Evolutionary conservation across 352 stramenopile genomes (phyloP), one percentile per base, ranked within the genome.

Genomic region (Phytopythium oedochilum): DNA sequence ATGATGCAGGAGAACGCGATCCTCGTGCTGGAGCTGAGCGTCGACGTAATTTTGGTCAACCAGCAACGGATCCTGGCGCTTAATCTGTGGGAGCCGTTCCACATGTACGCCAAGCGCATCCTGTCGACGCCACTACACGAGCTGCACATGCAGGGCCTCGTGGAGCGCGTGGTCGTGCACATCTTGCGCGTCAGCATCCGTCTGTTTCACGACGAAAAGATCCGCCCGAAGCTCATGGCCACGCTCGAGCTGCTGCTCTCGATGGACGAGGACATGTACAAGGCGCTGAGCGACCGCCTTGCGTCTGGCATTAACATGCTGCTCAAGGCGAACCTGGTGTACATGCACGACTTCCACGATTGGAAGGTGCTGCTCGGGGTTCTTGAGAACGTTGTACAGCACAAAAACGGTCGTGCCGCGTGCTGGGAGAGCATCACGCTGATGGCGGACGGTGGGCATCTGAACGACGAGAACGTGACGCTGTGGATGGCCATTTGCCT

Each of bases 1-100:
- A 94, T 94, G 85, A 88, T 92, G 74, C 85, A 94, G 57, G 85
- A 94, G 51, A 92, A 95, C 22, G 85, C 85, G 11, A 95, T 95
- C 34, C 59, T 95, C n/a, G 83, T 91, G 53, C 69, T 93, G 18
- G 85, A 95, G 59, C 64, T 89, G 15, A 90, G 81, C 54, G 83
- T 92, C 10, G 81, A 95, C 55, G 74, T 90, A 40, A 91, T 95
- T 28, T 66, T 95, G 34, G 85, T 91, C 46, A 95, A 95, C 45
- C 71, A 82, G 35, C 81, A 93, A 50, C 83, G 85, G 15, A 89
- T 93, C 29, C 60, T 78, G 50, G 54, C 78, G 46, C 67, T 93
- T 1, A 76, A 88, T 12, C 46, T 95, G 14, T 95, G 85, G 85
- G 78, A 86, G 4, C 73, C 75, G 26, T 92, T 95, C 64, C 81